phyloP scores from a whole-genome alignment of 805 yeast species.

The Metschnikowia corniflorae region DNA sequence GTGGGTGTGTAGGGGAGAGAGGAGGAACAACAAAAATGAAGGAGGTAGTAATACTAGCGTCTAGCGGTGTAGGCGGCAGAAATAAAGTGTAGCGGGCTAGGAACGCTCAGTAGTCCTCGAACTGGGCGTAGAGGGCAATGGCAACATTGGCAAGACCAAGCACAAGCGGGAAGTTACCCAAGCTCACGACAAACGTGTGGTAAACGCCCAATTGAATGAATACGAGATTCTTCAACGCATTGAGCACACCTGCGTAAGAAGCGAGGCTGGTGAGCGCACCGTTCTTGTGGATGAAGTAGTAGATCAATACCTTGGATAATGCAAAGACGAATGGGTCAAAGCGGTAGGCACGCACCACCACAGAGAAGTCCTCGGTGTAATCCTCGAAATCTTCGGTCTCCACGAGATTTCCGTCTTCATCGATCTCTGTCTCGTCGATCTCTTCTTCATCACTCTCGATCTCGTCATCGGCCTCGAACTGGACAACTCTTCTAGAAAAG shows the following conservation, averaged over 20 bases:
- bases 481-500: conserved; percentile 43
- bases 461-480: conserved; percentile 19
- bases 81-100: conserved; percentile 1
- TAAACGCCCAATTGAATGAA: conserved; percentile 36
- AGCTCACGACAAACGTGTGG: conserved; percentile 32
- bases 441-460: conserved; percentile 2
- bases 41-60: conserved; percentile 7
- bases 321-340: conserved; percentile 56
- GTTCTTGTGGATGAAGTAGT: conserved; percentile 31
- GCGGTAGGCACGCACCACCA: conserved; percentile 32
- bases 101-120: conserved; percentile 36
- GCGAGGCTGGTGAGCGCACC: conserved; percentile 27
- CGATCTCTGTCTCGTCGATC: conserved; percentile 3
- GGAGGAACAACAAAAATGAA: conserved; percentile 2
- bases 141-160: conserved; percentile 44
- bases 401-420: conserved; percentile 10
- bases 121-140: conserved; percentile 50
- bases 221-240: conserved; percentile 28
- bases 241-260: conserved; percentile 24
- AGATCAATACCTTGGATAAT: conserved; percentile 41
- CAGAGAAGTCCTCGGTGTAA: conserved; percentile 9
- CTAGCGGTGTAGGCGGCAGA: conserved; percentile 11
- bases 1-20: conserved; percentile 4
- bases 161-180: conserved; percentile 47
- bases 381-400: conserved; percentile 4